Evolutionary conservation across 331 rosid species (phyloP).

Genomic region (Quercus phellos): DNA sequence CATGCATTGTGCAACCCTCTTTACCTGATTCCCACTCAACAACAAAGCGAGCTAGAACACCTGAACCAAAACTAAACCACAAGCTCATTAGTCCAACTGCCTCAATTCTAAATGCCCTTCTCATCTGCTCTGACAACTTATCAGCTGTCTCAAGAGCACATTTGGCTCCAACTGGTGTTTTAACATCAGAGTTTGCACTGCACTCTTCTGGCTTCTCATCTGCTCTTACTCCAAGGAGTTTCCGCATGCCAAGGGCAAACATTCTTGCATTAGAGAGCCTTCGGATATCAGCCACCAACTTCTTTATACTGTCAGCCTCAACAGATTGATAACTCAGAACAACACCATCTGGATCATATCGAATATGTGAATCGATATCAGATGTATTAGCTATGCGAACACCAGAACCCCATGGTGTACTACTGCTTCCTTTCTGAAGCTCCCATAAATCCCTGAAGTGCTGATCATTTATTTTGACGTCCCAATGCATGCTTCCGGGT

Average conservation of each 20-base stretch:
- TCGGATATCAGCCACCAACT: slow-evolving; percentile 81
- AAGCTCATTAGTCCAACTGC: slow-evolving; percentile 95
- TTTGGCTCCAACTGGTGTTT: slow-evolving; percentile 49
- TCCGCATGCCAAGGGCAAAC: slow-evolving; percentile 93
- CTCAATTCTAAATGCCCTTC: slow-evolving; percentile 89
- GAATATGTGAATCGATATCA: slow-evolving; percentile 91
- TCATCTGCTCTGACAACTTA: slow-evolving; percentile 80
- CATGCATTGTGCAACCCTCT: slow-evolving; percentile 99
- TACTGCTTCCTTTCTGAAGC: slow-evolving; percentile 84
- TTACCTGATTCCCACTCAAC: slow-evolving; percentile 98
- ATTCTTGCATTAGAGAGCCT: slow-evolving; percentile 96
- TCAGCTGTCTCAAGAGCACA: slow-evolving; percentile 60
- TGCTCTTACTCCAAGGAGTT: slow-evolving; percentile 73
- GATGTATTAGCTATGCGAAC: slow-evolving; percentile 95
- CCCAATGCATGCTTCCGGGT: slow-evolving; percentile 98
- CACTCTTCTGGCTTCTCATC: slow-evolving; percentile 84
- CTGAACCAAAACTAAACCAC: slow-evolving; percentile 97
- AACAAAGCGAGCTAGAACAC: slow-evolving; percentile 92
- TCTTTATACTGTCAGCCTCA: slow-evolving; percentile 83
- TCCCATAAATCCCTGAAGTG: slow-evolving; percentile 98
- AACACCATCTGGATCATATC: slow-evolving; percentile 95
- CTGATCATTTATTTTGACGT: slow-evolving; percentile 92
- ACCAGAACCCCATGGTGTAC: slow-evolving; percentile 90
- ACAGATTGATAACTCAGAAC: slow-evolving; percentile 89
- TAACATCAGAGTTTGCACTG: slow-evolving; percentile 46